A percentile compares a stretch with the other conserved stretches of the same genome.
phyloP scores from a whole-genome alignment of 306 rosid species.

The Sindora glabra region DNA sequence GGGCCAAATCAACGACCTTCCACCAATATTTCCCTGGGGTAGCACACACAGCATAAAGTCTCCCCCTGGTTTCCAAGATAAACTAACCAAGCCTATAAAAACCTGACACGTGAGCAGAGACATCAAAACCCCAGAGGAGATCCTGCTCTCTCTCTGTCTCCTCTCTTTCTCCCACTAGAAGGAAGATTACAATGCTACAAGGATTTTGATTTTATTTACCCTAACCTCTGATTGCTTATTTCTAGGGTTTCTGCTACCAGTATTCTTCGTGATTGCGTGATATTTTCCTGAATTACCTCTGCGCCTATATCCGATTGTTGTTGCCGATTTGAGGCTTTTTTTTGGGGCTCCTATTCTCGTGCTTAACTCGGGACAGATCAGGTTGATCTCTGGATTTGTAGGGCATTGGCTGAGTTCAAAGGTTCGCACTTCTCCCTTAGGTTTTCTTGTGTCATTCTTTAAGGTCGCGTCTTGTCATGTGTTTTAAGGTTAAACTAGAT shows the following conservation, averaged over 20 bases:
- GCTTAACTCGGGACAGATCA: not conserved
- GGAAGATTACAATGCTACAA: not conserved
- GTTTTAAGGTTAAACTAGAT: not conserved
- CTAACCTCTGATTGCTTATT: constrained; percentile 28
- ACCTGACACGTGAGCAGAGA: constrained; percentile 7
- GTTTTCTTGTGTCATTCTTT: not conserved
- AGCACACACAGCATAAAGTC: not conserved
- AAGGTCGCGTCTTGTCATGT: no score
- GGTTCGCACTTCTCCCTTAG: constrained; percentile 22
- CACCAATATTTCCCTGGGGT: not conserved
- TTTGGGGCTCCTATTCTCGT: not conserved
- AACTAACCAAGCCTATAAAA: not conserved
- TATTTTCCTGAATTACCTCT: not conserved
- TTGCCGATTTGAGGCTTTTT: not conserved
- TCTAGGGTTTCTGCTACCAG: constrained; percentile 53
- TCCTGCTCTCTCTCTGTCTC: not conserved
- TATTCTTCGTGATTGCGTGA: not conserved
- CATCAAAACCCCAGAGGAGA: not conserved
- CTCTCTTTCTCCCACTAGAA: not conserved
- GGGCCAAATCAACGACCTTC: not conserved
- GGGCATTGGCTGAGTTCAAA: constrained; percentile 23
- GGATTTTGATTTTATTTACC: no score
- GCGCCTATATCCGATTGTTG: not conserved
- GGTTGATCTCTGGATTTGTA: constrained; percentile 17
- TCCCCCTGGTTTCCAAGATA: not conserved